Evolutionary conservation across 768 basidiomycete genomes (phyloP).

Genomic region (Hygrophoropsis aurantiaca): DNA sequence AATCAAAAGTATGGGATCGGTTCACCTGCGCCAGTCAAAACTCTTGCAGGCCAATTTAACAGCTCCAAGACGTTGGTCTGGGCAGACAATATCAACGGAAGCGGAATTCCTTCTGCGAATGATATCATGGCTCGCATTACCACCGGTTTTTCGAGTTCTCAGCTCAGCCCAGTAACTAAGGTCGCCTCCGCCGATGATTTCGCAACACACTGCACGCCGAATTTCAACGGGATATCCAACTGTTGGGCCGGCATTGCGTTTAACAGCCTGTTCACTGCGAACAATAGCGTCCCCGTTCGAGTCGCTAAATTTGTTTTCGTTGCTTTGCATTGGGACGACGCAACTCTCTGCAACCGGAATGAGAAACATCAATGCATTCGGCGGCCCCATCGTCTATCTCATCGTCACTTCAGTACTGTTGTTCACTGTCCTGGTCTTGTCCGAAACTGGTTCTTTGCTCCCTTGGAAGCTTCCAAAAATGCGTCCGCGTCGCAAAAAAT

Average conservation of each 20-base stretch:
- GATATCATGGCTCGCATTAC: conserved; percentile 67
- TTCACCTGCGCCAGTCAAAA: conserved; percentile 46
- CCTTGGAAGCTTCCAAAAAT: conserved; percentile 36
- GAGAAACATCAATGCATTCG: conserved; percentile 58
- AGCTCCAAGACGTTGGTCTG: conserved; percentile 56
- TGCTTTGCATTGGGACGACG: conserved; percentile 61
- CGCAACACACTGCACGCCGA: conserved; percentile 60
- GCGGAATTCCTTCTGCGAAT: conserved; percentile 50
- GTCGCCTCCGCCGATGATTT: conserved; percentile 50
- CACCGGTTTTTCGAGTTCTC: conserved; percentile 45
- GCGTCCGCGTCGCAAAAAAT: conserved; percentile 13
- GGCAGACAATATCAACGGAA: conserved; percentile 65
- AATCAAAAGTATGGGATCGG: conserved; percentile 61
- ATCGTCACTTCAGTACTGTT: conserved; percentile 58
- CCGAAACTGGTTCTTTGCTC: conserved; percentile 64
- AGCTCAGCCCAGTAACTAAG: conserved; percentile 49
- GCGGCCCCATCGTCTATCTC: conserved; percentile 76
- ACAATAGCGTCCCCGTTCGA: conserved; percentile 43
- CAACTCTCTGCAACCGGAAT: conserved; percentile 46
- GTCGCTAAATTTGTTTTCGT: conserved; percentile 75
- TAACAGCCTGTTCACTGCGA: conserved; percentile 47
- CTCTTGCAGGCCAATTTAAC: conserved; percentile 50
- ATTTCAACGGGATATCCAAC: conserved; percentile 66
- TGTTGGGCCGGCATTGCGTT: conserved; percentile 73
- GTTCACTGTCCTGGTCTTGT: conserved; percentile 67